These are phyloP conservation scores for Aspergillus jensenii DNA, from an alignment of 2,329 filamentous ascomycete genomes.

Conservation along the genomic window DNA sequence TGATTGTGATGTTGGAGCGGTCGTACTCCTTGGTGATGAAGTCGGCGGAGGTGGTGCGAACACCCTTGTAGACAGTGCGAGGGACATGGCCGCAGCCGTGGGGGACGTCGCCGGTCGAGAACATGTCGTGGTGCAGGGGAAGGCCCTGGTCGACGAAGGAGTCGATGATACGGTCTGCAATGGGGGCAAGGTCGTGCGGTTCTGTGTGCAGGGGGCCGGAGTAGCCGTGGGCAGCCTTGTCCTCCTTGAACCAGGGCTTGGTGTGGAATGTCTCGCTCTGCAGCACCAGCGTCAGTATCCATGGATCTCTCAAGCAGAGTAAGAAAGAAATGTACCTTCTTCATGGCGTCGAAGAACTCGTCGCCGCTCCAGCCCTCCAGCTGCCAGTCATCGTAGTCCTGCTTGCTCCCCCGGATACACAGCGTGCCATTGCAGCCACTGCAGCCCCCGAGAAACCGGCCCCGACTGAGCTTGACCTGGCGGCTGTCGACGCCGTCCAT, in stretches of 20 bases:
- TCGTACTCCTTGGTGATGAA: slow-evolving; percentile 49
- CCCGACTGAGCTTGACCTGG: slow-evolving; percentile 45
- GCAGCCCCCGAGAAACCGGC: slow-evolving; percentile 44
- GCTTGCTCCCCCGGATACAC: slow-evolving; percentile 43
- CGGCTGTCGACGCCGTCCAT: slow-evolving; percentile 42
- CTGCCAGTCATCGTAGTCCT: slow-evolving; percentile 57
- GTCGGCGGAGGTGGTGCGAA: slow-evolving; percentile 55
- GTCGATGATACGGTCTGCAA: slow-evolving; percentile 55
- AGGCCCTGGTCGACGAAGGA: slow-evolving; percentile 57
- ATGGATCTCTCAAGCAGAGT: not conserved
- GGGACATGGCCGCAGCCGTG: slow-evolving; percentile 58
- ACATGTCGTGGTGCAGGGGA: slow-evolving; percentile 60
- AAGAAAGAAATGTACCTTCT: slow-evolving; percentile 43
- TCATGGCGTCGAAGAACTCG: slow-evolving; percentile 58
- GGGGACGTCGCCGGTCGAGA: slow-evolving; percentile 52
- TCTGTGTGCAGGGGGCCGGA: slow-evolving; percentile 56
- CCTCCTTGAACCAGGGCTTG: slow-evolving; percentile 58
- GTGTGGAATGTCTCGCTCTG: slow-evolving; percentile 58
- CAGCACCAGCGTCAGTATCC: not conserved
- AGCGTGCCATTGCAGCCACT: slow-evolving; percentile 48
- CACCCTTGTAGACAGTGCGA: slow-evolving; percentile 54
- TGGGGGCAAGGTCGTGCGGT: slow-evolving; percentile 60
- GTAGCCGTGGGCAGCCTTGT: slow-evolving; percentile 50
- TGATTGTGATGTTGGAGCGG: slow-evolving; percentile 50
- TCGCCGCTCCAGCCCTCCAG: slow-evolving; percentile 56